Base-by-base conservation (phyloP, 1,139 yeast species). In the Hyphopichia pseudoburtonii region DNA sequence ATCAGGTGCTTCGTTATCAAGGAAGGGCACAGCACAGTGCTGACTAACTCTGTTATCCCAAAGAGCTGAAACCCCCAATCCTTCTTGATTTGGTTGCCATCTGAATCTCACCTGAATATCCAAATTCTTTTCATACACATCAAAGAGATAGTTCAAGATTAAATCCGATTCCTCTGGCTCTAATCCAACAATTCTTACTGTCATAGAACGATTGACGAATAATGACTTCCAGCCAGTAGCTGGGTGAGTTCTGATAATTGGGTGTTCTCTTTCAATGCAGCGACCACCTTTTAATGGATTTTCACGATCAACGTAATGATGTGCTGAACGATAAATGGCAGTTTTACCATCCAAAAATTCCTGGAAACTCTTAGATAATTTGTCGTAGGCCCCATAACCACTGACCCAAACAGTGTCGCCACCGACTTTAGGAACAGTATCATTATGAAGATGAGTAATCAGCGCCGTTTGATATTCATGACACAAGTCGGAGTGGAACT, bases 11-110 rank as follows among this genome's bases (percentile, higher is more conserved):
- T 34, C 36, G 17, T 23, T 34, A 15, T 49, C 69, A 8, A 34
- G 11, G 25, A 29, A 29, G 11, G 36, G 66, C 26, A 73, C 73
- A 19, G 76, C 74, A 45, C 55, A 57, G 53, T 78, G 82, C 41
- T 73, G 75, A 30, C 76, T 61, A 39, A 73, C 51, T 56, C 82
- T 60, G 62, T 78, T 77, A 47, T 77, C 82, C 82, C 83, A 78
- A 34, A 77, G 51, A 30, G 80, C 82, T 41, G 78, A 70, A 23
- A 78, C 70, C 21, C 80, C 81, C 30, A 62, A 62, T 8, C 80
- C 82, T 1, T 60, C 57, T 48, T 66, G 60, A 22, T 76, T 59
- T 28, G 71, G 64, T 40, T 65, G 65, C 82, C 83, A 78, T 47
- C 66, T 73, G 61, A 76, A 75, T 48, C 82, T 59, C 26, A 75